These are phyloP conservation scores for Paramecium caudatum DNA, from an alignment of 73 alveolate species.

Conservation along the genomic window DNA sequence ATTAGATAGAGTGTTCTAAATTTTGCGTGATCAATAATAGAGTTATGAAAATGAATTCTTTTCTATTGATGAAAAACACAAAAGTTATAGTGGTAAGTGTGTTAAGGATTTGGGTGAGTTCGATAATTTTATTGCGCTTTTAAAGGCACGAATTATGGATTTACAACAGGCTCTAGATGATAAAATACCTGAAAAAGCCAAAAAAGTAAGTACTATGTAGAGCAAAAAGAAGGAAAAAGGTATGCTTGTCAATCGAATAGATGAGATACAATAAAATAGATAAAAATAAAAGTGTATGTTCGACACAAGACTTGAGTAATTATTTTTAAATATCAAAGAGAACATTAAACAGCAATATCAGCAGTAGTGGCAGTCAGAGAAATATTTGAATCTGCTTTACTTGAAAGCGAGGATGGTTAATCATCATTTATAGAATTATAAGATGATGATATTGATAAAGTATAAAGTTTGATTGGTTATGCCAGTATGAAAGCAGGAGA, in stretches of 20 bases:
- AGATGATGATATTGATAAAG: slow-evolving; percentile 53
- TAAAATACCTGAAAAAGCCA: slow-evolving; percentile 48
- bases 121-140: slow-evolving; percentile 15
- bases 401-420: neutral
- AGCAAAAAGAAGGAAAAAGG: slow-evolving; percentile 45
- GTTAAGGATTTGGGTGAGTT: slow-evolving; percentile 8
- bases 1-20: slow-evolving; percentile 61
- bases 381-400: slow-evolving; percentile 48
- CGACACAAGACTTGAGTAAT: slow-evolving; percentile 51
- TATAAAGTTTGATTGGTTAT: slow-evolving; percentile 8
- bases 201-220: neutral
- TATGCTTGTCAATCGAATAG: neutral
- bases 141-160: slow-evolving; percentile 2
- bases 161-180: slow-evolving; percentile 43
- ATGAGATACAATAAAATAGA: slow-evolving; percentile 31
- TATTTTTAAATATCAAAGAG: slow-evolving; percentile 1
- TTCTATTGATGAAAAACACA: slow-evolving; percentile 31
- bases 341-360: slow-evolving; percentile 39
- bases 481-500: slow-evolving; percentile 55
- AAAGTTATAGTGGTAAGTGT: neutral
- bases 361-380: slow-evolving; percentile 66
- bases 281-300: slow-evolving; percentile 41
- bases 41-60: slow-evolving; percentile 50
- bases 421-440: slow-evolving; percentile 1
- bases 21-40: slow-evolving; percentile 34